phyloP scores from a whole-genome alignment of 192 early-diverging fungal genomes.

The Umbelopsis isabellina region DNA sequence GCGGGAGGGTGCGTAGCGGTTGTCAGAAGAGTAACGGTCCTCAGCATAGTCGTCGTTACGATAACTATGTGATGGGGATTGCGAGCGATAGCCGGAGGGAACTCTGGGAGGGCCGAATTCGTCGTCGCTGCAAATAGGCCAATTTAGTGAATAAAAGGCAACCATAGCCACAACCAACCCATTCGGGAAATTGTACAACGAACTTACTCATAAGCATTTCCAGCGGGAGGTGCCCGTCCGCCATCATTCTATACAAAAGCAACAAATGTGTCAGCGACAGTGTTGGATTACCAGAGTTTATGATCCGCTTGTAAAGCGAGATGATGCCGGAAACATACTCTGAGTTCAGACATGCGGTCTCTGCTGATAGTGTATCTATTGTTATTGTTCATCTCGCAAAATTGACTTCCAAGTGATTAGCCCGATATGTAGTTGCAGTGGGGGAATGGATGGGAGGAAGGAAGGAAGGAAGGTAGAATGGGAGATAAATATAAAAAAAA shows the following conservation, averaged over 20 bases:
- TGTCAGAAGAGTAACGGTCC: neutral
- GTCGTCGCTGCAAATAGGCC: neutral
- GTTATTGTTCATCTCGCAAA: constrained; percentile 13
- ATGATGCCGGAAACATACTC: constrained; percentile 24
- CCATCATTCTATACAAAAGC: neutral
- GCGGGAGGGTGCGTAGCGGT: neutral
- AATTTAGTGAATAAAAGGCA: neutral
- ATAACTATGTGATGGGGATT: neutral
- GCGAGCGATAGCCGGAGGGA: constrained; percentile 9
- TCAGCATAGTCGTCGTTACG: neutral
- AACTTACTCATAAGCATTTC: constrained; percentile 14
- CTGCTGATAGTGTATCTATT: constrained; percentile 43
- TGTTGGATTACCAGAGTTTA: neutral
- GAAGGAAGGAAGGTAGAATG: too few relatives aligned
- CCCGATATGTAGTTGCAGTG: too few relatives aligned
- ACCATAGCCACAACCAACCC: neutral
- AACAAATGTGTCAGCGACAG: neutral
- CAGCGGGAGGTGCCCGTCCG: neutral
- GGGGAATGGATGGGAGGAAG: too few relatives aligned
- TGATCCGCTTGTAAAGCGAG: constrained; percentile 9
- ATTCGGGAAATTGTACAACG: constrained; percentile 8
- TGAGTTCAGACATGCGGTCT: constrained; percentile 41
- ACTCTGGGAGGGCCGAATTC: constrained; percentile 20
- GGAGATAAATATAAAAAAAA: too few relatives aligned
- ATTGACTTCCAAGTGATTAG: too few relatives aligned